These are phyloP conservation scores for Lagenidium sp. DNA, from an alignment of 352 stramenopile species.

Conservation along the genomic window DNA sequence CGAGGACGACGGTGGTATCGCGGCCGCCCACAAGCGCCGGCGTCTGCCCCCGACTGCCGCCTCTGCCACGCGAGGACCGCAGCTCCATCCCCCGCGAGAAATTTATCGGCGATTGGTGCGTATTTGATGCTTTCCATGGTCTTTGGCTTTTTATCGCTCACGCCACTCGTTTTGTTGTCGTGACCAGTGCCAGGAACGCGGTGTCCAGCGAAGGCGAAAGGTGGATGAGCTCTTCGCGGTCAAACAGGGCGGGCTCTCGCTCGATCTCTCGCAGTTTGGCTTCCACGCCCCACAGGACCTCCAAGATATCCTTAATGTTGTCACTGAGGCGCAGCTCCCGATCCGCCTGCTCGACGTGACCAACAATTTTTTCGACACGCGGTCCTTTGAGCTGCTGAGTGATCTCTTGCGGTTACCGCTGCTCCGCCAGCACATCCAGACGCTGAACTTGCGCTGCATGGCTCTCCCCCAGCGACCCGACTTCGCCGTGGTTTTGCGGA, in stretches of 20 bases:
- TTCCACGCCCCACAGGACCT: conserved; percentile 48
- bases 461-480: conserved; percentile 35
- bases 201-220: conserved; percentile 22
- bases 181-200: conserved; percentile 33
- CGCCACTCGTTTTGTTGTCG: too few species aligned
- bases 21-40: conserved; percentile 13
- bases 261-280: conserved; percentile 39
- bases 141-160: background rate
- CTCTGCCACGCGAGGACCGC: conserved; percentile 11
- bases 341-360: conserved; percentile 39
- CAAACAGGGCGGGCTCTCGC: conserved; percentile 21
- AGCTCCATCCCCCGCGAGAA: conserved; percentile 10
- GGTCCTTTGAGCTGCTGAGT: conserved; percentile 38
- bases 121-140: background rate
- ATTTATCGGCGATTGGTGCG: conserved; percentile 38
- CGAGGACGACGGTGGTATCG: conserved; percentile 6
- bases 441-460: conserved; percentile 32
- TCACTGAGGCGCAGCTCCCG: conserved; percentile 19
- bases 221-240: conserved; percentile 31
- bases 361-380: conserved; percentile 55
- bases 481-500: conserved; percentile 27
- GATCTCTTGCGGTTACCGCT: conserved; percentile 26
- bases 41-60: conserved; percentile 10
- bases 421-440: conserved; percentile 23
- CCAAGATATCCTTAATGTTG: conserved; percentile 36